These are phyloP conservation scores for Axilococcus clingmanii DNA, from an alignment of 139 green algal species.

Conservation along the genomic window DNA sequence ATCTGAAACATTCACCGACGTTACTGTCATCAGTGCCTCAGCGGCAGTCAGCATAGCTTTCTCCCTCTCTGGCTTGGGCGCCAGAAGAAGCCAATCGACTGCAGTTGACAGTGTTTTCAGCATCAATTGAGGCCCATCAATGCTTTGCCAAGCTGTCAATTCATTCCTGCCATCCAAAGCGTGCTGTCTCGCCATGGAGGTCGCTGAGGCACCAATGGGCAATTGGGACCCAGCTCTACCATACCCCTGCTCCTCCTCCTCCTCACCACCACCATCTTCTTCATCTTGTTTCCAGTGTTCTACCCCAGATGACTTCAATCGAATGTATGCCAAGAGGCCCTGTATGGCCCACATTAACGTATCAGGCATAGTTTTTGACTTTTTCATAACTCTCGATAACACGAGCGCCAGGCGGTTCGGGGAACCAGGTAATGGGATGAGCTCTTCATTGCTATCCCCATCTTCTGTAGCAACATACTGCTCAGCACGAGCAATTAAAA, in stretches of 20 bases:
- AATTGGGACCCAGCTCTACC: too few relatives aligned
- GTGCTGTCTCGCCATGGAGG: too few relatives aligned
- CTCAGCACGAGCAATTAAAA: constrained; percentile 3
- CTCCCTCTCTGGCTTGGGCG: constrained; percentile 8
- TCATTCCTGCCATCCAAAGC: too few relatives aligned
- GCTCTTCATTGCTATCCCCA: neutral
- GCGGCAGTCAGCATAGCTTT: constrained; percentile 14
- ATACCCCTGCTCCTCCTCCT: too few relatives aligned
- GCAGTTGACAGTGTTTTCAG: constrained; percentile 26
- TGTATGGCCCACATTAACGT: constrained; percentile 1
- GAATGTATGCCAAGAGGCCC: too few relatives aligned
- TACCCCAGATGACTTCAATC: neutral
- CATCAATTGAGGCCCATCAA: constrained; percentile 4
- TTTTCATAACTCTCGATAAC: neutral
- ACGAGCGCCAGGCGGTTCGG: neutral
- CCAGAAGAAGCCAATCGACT: constrained; percentile 29
- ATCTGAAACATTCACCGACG: too few relatives aligned
- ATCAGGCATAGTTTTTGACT: neutral
- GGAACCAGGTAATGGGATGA: neutral
- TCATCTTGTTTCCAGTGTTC: too few relatives aligned
- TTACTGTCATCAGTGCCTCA: too few relatives aligned
- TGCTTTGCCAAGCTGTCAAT: neutral
- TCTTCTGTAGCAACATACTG: neutral
- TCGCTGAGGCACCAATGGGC: too few relatives aligned
- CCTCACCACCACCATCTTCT: too few relatives aligned